Conservation (phyloP, 169 alveolate genomes). For the Plasmodium inui region DNA sequence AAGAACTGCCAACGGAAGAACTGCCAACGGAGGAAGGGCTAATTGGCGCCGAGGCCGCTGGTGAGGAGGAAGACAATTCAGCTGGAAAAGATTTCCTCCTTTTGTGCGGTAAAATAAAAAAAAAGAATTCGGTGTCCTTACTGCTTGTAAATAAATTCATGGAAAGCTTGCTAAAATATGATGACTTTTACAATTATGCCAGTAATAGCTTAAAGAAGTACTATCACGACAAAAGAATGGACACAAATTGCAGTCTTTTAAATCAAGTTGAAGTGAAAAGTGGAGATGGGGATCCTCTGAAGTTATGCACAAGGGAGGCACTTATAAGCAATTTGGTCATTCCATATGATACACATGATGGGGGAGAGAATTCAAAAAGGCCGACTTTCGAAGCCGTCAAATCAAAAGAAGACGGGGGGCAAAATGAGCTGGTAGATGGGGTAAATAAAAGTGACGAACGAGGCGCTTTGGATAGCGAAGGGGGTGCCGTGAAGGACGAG, state of each 20-base stretch:
- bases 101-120: conserved; percentile 2
- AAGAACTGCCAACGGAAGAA: background rate
- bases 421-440: background rate
- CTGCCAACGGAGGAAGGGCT: background rate
- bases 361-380: background rate
- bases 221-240: background rate
- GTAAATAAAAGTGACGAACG: background rate
- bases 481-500: background rate
- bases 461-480: background rate
- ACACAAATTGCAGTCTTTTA: background rate
- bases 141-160: conserved; percentile 43
- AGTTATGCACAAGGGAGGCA: background rate
- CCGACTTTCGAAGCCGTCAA: background rate
- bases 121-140: conserved; percentile 4
- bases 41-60: background rate
- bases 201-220: conserved; percentile 20
- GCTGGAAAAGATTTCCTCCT: conserved; percentile 3
- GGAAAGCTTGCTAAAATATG: conserved; percentile 49
- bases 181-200: conserved; percentile 10
- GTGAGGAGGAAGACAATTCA: background rate
- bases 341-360: background rate
- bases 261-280: background rate
- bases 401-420: background rate
- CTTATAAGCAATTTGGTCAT: background rate
- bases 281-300: background rate